These are phyloP conservation scores for Phragmites australis DNA, from an alignment of 176 grass and related monocot species.

Conservation along the genomic window DNA sequence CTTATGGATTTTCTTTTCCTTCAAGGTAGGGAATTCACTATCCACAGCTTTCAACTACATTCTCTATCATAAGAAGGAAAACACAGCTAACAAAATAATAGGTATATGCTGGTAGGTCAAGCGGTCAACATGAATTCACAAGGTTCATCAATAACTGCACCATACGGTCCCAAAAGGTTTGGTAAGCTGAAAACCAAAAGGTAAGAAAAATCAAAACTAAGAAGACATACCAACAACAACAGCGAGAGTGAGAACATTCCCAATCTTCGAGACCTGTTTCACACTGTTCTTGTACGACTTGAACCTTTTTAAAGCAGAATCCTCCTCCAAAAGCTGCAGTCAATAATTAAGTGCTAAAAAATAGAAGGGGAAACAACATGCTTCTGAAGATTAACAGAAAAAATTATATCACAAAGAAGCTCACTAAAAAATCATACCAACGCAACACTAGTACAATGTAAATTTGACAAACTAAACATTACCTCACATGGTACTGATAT, in stretches of 20 bases:
- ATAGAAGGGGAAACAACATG: background rate
- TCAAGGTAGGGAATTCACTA: background rate
- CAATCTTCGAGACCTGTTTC: constrained; percentile 65
- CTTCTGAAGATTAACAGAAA: background rate
- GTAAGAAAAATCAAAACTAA: background rate
- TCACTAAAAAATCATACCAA: background rate
- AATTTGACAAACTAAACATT: background rate
- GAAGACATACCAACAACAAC: constrained; percentile 56
- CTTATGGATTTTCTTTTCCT: background rate
- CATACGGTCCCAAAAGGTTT: background rate
- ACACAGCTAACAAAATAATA: constrained; percentile 1
- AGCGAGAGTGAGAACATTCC: constrained; percentile 55
- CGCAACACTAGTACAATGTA: background rate
- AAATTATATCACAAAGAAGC: background rate
- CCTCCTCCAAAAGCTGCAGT: constrained; percentile 73
- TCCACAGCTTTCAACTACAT: background rate
- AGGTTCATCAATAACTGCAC: background rate
- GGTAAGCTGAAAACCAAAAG: constrained; percentile 14
- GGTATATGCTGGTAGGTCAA: background rate
- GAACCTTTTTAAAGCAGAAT: constrained; percentile 72
- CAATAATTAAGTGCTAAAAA: constrained; percentile 25
- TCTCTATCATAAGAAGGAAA: background rate
- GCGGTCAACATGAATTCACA: constrained; percentile 6
- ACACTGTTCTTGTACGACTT: constrained; percentile 71
- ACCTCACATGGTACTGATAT: background rate